phyloP scores from a whole-genome alignment of 2,329 filamentous ascomycete genomes.

The Alternaria atra region DNA sequence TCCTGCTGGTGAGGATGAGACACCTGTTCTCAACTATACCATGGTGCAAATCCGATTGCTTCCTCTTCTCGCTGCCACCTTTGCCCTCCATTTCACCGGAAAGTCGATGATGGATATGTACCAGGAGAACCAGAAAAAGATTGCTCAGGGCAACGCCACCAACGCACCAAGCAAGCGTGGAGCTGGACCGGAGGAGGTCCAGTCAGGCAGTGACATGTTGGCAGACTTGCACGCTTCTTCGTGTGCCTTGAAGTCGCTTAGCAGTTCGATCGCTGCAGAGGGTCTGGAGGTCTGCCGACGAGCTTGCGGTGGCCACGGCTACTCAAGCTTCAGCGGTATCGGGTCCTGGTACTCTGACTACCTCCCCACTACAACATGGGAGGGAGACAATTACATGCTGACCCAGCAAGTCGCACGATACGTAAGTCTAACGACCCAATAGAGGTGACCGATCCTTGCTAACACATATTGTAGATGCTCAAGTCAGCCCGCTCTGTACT shows the following conservation, averaged over 20 bases:
- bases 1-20: conserved; percentile 68
- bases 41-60: conserved; percentile 80
- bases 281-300: conserved; percentile 78
- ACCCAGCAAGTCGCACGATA: conserved; percentile 82
- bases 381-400: conserved; percentile 85
- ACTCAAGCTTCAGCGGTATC: conserved; percentile 78
- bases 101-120: conserved; percentile 79
- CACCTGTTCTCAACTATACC: conserved; percentile 80
- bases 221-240: conserved; percentile 81
- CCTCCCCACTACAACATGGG: conserved; percentile 75
- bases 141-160: conserved; percentile 59
- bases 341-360: conserved; percentile 79
- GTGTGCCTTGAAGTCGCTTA: conserved; percentile 77
- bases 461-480: conserved; percentile 61
- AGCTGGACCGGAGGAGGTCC: conserved; percentile 73
- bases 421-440: conserved; percentile 49
- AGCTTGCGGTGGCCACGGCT: conserved; percentile 80
- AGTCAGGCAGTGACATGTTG: conserved; percentile 71
- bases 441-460: neutral
- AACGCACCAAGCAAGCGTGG: conserved; percentile 55
- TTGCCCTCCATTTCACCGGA: conserved; percentile 81
- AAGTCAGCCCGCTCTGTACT: conserved; percentile 77
- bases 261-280: conserved; percentile 75
- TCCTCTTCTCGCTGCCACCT: conserved; percentile 76
- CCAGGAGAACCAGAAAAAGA: conserved; percentile 74